Evolutionary conservation across 202 grass and related monocot genomes (phyloP).

Genomic region (Thinopyrum obtusiflorum): DNA sequence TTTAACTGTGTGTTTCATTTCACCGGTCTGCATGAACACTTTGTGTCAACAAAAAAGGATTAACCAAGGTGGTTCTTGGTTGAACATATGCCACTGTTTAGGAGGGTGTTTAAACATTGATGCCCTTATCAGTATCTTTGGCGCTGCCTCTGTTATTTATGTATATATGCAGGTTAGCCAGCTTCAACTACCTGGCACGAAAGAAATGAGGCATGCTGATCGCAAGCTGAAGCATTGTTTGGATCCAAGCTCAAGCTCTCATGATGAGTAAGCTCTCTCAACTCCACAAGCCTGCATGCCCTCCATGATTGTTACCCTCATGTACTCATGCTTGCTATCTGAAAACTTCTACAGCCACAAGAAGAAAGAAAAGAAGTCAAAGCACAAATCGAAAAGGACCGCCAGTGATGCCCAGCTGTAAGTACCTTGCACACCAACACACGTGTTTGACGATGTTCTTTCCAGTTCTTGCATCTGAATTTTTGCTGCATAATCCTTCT

Average conservation of each 20-base stretch:
- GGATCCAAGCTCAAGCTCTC: constrained; percentile 77
- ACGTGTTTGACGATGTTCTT: not conserved
- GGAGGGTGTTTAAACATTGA: not conserved
- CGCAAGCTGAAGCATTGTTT: constrained; percentile 83
- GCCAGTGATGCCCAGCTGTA: constrained; percentile 53
- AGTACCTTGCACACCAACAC: not conserved
- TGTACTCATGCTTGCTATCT: constrained; percentile 6
- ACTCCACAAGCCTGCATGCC: not conserved
- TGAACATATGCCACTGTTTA: not conserved
- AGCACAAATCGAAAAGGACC: constrained; percentile 85
- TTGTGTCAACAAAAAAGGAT: not conserved
- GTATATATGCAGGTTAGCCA: constrained; percentile 44
- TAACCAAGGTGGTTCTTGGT: not conserved
- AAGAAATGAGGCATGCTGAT: constrained; percentile 86
- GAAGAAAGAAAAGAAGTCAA: constrained; percentile 89
- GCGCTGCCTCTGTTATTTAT: not conserved
- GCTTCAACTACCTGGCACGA: constrained; percentile 58
- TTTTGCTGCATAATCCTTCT: not conserved
- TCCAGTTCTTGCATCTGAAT: constrained; percentile 19
- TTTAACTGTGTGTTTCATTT: constrained; percentile 7
- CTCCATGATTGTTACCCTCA: not conserved
- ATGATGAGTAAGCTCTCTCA: constrained; percentile 64
- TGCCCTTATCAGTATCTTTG: not conserved
- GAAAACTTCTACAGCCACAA: constrained; percentile 52
- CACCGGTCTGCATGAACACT: not conserved